Conservation (phyloP, 768 basidiomycete genomes). For the Calvatia gigantea region DNA sequence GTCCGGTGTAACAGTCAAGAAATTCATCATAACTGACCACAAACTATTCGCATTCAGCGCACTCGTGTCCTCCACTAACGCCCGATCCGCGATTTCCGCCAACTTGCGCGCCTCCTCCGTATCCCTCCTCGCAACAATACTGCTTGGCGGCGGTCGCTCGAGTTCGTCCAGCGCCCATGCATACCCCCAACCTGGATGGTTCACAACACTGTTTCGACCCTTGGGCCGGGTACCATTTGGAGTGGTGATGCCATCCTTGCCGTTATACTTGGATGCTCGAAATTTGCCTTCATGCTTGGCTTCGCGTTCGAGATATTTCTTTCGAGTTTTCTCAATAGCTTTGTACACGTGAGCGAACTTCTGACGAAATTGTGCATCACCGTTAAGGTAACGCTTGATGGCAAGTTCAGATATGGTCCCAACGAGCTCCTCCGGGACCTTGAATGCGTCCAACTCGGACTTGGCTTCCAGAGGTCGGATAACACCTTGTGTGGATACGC, state of each 20-base stretch:
- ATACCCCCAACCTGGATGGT: constrained; percentile 67
- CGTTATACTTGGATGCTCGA: constrained; percentile 19
- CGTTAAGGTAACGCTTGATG: constrained; percentile 73
- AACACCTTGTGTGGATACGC: constrained; percentile 79
- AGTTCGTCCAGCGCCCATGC: constrained; percentile 79
- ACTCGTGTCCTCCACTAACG: constrained; percentile 54
- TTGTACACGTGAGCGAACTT: constrained; percentile 60
- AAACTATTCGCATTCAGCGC: constrained; percentile 65
- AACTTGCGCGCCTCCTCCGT: constrained; percentile 74
- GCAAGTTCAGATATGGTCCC: constrained; percentile 75
- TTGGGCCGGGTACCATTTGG: background rate
- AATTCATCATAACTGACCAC: constrained; percentile 65
- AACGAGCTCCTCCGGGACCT: constrained; percentile 60
- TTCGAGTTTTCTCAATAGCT: constrained; percentile 63
- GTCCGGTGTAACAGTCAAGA: constrained; percentile 53
- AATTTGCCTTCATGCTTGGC: constrained; percentile 52
- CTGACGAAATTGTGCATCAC: constrained; percentile 55
- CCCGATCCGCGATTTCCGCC: constrained; percentile 70
- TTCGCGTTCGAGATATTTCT: constrained; percentile 54
- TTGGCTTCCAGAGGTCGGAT: constrained; percentile 79
- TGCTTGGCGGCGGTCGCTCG: constrained; percentile 87
- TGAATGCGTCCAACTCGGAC: constrained; percentile 60
- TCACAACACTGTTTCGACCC: constrained; percentile 32
- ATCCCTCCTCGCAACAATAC: constrained; percentile 87
- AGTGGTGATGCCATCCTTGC: constrained; percentile 15